These are phyloP conservation scores for Bipolaris oryzae DNA, from an alignment of 2,329 filamentous ascomycete species.

Conservation along the genomic window DNA sequence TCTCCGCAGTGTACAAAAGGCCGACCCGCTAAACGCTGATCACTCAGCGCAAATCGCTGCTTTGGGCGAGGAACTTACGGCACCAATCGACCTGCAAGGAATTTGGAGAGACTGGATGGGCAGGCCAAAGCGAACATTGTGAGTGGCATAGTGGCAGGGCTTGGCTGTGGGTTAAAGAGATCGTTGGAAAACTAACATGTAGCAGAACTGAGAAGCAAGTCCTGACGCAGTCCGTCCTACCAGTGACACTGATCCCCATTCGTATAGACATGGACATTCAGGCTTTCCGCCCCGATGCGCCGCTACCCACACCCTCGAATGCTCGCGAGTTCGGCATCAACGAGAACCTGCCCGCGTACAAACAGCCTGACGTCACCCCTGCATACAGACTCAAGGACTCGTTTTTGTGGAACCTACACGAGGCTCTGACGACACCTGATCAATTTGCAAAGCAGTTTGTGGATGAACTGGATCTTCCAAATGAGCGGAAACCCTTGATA, in stretches of 20 bases:
- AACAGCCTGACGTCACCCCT: slow-evolving; percentile 76
- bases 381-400: slow-evolving; percentile 90
- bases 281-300: slow-evolving; percentile 70
- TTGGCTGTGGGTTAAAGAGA: neutral
- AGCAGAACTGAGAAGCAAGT: slow-evolving; percentile 64
- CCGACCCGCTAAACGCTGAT: slow-evolving; percentile 66
- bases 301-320: slow-evolving; percentile 68
- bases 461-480: slow-evolving; percentile 89
- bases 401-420: slow-evolving; percentile 98
- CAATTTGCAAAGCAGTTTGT: slow-evolving; percentile 91
- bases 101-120: slow-evolving; percentile 97
- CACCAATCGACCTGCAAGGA: slow-evolving; percentile 83
- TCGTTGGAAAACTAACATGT: slow-evolving; percentile 13
- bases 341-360: slow-evolving; percentile 77
- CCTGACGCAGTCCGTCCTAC: slow-evolving; percentile 73
- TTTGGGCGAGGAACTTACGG: slow-evolving; percentile 79
- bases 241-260: slow-evolving; percentile 90
- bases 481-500: slow-evolving; percentile 65
- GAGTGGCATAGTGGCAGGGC: slow-evolving; percentile 43
- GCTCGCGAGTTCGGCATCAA: slow-evolving; percentile 66
- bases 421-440: slow-evolving; percentile 91
- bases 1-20: slow-evolving; percentile 74
- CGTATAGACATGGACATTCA: slow-evolving; percentile 94
- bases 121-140: slow-evolving; percentile 62
- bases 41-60: slow-evolving; percentile 73